Evolutionary conservation across 208 protist genomes (phyloP), one percentile per base, ranked within the genome.

Genomic region (Trypanosoma conorhini): DNA sequence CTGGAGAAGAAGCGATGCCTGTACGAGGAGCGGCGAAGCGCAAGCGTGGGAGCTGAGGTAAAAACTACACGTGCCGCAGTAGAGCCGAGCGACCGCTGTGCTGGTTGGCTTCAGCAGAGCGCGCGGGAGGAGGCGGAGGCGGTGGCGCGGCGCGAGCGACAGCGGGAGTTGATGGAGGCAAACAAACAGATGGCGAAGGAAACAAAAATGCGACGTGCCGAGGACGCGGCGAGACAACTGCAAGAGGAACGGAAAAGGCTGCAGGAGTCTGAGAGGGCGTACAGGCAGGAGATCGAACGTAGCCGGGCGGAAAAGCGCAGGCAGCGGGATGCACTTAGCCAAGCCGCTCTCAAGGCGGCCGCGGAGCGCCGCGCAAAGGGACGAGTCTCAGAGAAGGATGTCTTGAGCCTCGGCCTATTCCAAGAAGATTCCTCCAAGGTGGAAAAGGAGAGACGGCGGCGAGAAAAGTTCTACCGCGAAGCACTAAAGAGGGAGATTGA

Each of bases 381-480:
- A 66, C 31, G 21, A 30, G 5, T 58, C 46, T 35, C 64, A 62
- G 31, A 61, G 44, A 61, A 46, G 42, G 59, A 56, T 33, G n/a
- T 33, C 1, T 30, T 22, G 48, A 1, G 15, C 13, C 10, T 38
- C 12, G 46, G 63, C 24, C 54, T 75, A 26, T 62, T 75, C 19
- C n/a, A n/a, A 52, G 10, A 24, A 22, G 28, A 31, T 30, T 17
- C 70, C 30, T 68, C 61, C 12, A 70, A 58, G 35, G 28, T 44
- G 24, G 72, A 62, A 4, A 74, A 71, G 28, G 72, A 67, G 38
- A 48, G 38, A 55, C 67, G 48, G 13, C 55, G 67, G 24, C 75
- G 66, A 48, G 68, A 71, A 59, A 67, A 61, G 51, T 12, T 44
- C 55, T 73, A 74, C 26, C 77, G 78, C 33, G 67, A 87, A 40